Evolutionary conservation across 495 filamentous ascomycete genomes (phyloP), one percentile per base, ranked within the genome.

Genomic region (Daldinia caldariorum): DNA sequence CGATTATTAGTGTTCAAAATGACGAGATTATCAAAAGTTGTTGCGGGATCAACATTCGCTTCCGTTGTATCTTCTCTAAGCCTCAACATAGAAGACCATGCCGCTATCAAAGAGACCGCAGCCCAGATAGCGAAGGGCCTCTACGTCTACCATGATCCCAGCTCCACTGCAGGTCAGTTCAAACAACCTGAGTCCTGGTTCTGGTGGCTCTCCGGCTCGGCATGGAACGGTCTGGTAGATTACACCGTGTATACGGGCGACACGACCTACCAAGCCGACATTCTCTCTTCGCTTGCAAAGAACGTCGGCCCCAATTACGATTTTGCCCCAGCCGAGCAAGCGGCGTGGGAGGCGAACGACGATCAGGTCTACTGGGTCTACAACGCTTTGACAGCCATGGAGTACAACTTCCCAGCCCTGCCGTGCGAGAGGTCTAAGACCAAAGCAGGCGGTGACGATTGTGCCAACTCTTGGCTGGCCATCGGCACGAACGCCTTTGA

Each of bases 361-460:
- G 92, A 96, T 74, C 93, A 95, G 73, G 89, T 84, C 0, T 97
- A 96, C 76, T 97, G 93, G 93, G 91, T 84, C 43, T 89, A 94
- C 74, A 85, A 90, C 12, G 91, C 88, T 32, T 90, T 97, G 84
- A 85, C 88, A 1, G 93, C 93, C 0, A 90, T 93, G 4, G 93
- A 97, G 74, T 85, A 88, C 61, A 89, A 87, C 59, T 94, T 89
- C 71, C 58, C 66, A 14, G 63, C 72, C 2, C 60, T 77, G 20
- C 75, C 71, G 6, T 69, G 70, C 38, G 49, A 63, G n/a, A 41
- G 29, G 16, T 55, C 71, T 14, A 54, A 49, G 31, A 41, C 89
- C 87, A 0, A 79, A 88, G 60, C 87, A 85, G 1, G 81, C 83
- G 29, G 80, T 83, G 29, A 32, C 56, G 3, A 86, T 84, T 67